Base-by-base conservation (phyloP, 768 basidiomycete species). In the Agaricus bisporus region DNA sequence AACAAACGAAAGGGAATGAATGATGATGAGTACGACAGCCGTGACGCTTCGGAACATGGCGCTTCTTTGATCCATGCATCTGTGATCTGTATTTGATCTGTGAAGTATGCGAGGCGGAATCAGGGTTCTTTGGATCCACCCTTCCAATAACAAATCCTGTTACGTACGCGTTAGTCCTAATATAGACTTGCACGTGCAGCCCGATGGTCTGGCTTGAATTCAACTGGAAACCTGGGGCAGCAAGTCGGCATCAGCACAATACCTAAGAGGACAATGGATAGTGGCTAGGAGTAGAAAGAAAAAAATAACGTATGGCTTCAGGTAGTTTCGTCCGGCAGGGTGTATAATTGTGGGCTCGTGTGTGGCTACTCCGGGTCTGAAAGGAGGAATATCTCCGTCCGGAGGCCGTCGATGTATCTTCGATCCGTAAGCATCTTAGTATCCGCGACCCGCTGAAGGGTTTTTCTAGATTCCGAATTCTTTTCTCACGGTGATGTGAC, bases 11-110 rank as follows among this genome's bases (percentile, higher is more conserved):
- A 45, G n/a, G 25, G 32, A 32, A 32, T 32, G 32, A 22, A 22
- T 22, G 22, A 22, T 22, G 22, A 32, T 32, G 11, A 32, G 32
- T 29, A 43, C 55, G 42, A 22, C 41, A 49, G 41, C 29, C 12
- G 48, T 48, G 38, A 49, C 42, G 25, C 36, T 56, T 56, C 49
- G 42, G 48, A 51, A 18, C 47, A 43, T 25, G 48, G 42, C 20
- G 54, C 42, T 49, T 56, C 48, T 51, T 39, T 49, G 54, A 49
- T 49, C 54, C 54, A 49, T 56, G 42, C 43, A 56, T 49, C 50
- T 47, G 29, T 46, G 35, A 48, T 39, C 41, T 42, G 17, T 32
- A 32, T 8, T 32, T 32, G 32, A 32, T 32, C 32, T 32, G 32
- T 26, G 47, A 52, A 48, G 36, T 39, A 51, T 14, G 56, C 41